Evolutionary conservation across 2,329 filamentous ascomycete genomes (phyloP), one percentile per base, ranked within the genome.

Genomic region (Alternaria sp.): DNA sequence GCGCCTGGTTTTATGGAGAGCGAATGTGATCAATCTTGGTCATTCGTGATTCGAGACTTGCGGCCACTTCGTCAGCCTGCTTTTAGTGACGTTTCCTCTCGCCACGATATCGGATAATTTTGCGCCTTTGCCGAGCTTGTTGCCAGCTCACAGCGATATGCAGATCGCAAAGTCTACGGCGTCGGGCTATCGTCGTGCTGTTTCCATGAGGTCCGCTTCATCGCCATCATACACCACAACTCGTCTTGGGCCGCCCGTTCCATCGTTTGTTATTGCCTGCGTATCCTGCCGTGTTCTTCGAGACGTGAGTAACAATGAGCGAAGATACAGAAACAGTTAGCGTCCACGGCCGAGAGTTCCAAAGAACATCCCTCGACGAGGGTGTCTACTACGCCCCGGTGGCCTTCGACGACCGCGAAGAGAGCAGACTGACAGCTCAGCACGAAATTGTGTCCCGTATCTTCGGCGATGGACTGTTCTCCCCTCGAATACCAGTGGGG

Each of bases 321-420:
- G 65, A 68, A 15, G 69, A 73, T 19, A 53, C 63, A 23, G 57
- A 69, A 53, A 68, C 63, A 62, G 74, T 81, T 30, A 70, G 68
- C 44, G 69, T 80, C 45, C 73, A 80, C 57, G 79, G 79, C n/a
- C 73, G 79, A 32, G 60, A 76, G 9, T 81, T 81, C 63, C 80
- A 81, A 63, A 78, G 75, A 50, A 71, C 71, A 46, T 81, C 80
- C 11, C 67, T 81, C 44, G 75, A 80, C 53, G 70, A 77, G 26
- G 59, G 64, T 28, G 77, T 81, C 66, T 81, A 81, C 65, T 79
- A 75, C 53, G 78, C 79, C 11, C 80, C 80, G 6, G 76, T 80
- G 43, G 72, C 69, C 46, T 68, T 67, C 54, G 71, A 73, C 13
- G 79, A 81, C 70, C 72, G 73, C 43, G 80, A 81, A 59, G 79